Evolutionary conservation across 106 monocot species (phyloP), one percentile per base, ranked within the genome.

Genomic region (Ottelia alismoides): DNA sequence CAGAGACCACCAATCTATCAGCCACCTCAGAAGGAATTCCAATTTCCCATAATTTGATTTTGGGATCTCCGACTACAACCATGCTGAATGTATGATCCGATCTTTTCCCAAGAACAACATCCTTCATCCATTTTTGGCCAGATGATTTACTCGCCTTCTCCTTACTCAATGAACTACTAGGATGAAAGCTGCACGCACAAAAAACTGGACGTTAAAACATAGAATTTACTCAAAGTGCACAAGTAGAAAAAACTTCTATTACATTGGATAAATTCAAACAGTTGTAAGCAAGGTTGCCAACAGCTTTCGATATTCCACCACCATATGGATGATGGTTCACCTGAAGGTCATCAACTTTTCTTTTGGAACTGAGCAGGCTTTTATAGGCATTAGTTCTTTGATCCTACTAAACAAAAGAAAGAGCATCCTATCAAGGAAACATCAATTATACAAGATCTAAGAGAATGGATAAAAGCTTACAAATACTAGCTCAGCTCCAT

Each of bases 31-130:
- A 26, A 45, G 85, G 78, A 21, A 96, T 60, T 25, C 96, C 96
- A 45, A 96, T 79, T 89, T 96, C 81, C 65, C 63, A 45, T 51
- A 85, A 57, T n/a, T 64, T 69, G 17, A 96, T 44, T 28, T 82
- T 82, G 30, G 96, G 89, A 56, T 96, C 96, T 28, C 96, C 96
- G 26, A 85, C 63, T 70, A 89, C 85, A 47, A 64, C 61, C 84
- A 85, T 76, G 24, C 85, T 81, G 60, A 89, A 82, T 20, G 70
- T 63, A 70, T 72, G 56, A 70, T 96, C 96, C 12, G 78, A 67
- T 56, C 80, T 73, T 61, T 96, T 96, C 58, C 82, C 71, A 44
- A 96, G 66, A 32, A 96, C 58, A 2, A 74, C 60, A 35, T 96
- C 79, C 72, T 85, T 88, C 26, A 96, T 45, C 88, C 89, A 96